phyloP scores from a whole-genome alignment of 306 rosid genomes.

The Parietaria judaica region DNA sequence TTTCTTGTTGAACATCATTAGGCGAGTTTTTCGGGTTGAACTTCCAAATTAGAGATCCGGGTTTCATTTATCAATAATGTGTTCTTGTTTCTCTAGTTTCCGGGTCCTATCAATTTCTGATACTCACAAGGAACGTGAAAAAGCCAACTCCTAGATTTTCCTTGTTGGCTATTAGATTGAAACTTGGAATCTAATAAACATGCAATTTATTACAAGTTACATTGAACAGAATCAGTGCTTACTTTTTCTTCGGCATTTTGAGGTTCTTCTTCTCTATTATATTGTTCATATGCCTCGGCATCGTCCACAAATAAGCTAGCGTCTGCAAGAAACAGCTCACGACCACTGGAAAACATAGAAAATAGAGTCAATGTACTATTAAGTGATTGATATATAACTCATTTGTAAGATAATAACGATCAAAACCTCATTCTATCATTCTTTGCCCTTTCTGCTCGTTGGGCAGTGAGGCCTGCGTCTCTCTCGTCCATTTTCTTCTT shows the following conservation, averaged over 20 bases:
- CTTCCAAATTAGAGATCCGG: too few relatives aligned
- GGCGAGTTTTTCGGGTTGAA: too few relatives aligned
- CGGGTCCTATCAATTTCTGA: too few relatives aligned
- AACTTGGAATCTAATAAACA: neutral
- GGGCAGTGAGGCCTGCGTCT: conserved; percentile 83
- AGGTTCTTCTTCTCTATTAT: conserved; percentile 58
- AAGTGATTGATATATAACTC: neutral
- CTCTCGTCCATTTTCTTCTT: conserved; percentile 75
- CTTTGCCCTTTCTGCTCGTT: conserved; percentile 91
- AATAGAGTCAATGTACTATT: neutral
- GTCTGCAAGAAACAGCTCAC: conserved; percentile 82
- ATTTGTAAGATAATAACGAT: neutral
- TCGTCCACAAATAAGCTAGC: conserved; percentile 97
- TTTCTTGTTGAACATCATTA: too few relatives aligned
- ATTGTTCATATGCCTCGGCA: conserved; percentile 80
- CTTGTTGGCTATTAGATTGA: neutral
- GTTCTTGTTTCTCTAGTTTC: too few relatives aligned
- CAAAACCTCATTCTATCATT: conserved; percentile 88
- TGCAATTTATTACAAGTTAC: neutral
- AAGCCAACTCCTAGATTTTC: neutral
- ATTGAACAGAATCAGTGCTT: neutral
- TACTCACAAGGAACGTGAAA: too few relatives aligned
- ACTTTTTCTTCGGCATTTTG: conserved; percentile 49
- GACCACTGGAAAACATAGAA: conserved; percentile 29
- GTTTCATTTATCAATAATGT: too few relatives aligned